Conservation (phyloP, 164 flowering plant species). For the Annona cherimola region DNA sequence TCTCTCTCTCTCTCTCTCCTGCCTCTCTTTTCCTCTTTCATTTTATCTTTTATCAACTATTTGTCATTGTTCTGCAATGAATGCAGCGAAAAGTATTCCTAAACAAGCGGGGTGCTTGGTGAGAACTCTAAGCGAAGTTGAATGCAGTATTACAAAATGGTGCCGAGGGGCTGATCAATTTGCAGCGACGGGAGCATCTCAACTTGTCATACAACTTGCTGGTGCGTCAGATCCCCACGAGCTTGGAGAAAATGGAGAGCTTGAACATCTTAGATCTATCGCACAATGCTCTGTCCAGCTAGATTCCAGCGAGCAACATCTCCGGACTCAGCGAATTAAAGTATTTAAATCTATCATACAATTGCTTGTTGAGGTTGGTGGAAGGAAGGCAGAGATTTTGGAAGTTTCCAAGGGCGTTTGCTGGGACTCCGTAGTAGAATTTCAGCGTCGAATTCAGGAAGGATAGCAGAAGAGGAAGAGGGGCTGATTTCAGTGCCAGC, state of each 20-base stretch:
- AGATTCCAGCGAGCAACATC: too few species aligned
- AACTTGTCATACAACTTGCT: constrained; percentile 73
- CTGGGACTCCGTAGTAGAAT: constrained; percentile 59
- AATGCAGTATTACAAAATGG: too few species aligned
- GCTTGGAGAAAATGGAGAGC: constrained; percentile 51
- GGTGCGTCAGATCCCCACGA: constrained; percentile 51
- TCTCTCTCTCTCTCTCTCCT: too few species aligned
- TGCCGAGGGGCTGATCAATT: constrained; percentile 42
- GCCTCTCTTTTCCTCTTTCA: too few species aligned
- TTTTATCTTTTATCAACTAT: too few species aligned
- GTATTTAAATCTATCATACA: constrained; percentile 60
- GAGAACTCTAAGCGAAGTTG: too few species aligned
- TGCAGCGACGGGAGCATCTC: constrained; percentile 62
- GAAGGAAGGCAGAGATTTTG: constrained; percentile 45
- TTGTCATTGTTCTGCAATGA: too few species aligned
- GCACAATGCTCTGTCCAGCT: too few species aligned
- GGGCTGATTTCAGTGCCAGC: constrained; percentile 61
- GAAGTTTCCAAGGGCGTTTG: constrained; percentile 86
- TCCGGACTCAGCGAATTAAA: constrained; percentile 25
- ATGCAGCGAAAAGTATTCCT: too few species aligned
- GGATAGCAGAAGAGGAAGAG: constrained; percentile 30
- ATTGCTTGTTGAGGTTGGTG: constrained; percentile 64
- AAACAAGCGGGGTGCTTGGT: too few species aligned
- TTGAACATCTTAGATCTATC: constrained; percentile 22
- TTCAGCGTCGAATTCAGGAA: constrained; percentile 31